Conservation (phyloP, 139 green algal genomes). For the Picochlorum sp. region DNA sequence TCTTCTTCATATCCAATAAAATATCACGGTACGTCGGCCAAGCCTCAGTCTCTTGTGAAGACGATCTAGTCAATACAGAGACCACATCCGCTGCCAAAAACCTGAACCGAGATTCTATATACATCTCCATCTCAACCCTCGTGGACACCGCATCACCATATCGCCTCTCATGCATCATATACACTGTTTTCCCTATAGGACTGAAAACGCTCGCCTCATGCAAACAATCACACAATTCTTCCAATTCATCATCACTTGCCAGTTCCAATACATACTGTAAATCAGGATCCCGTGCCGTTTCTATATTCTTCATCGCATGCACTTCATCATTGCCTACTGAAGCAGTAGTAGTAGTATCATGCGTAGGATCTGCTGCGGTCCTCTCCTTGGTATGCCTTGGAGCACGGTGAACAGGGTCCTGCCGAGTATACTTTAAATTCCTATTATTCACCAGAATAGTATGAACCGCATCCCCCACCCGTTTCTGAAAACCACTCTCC, state of each 20-base stretch:
- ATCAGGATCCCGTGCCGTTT: slow-evolving; percentile 33
- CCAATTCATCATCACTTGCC: slow-evolving; percentile 65
- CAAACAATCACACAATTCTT: slow-evolving; percentile 35
- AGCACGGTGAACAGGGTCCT: no score
- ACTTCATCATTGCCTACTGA: no score
- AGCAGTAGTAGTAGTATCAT: no score
- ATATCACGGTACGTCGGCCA: slow-evolving; percentile 56
- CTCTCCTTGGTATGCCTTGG: no score
- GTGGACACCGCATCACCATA: no score
- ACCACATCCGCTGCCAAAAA: slow-evolving; percentile 68
- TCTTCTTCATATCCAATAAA: slow-evolving; percentile 56
- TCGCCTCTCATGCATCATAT: slow-evolving; percentile 24
- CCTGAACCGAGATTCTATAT: slow-evolving; percentile 64
- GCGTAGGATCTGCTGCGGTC: no score
- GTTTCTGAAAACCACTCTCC: no score
- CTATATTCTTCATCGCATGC: no score
- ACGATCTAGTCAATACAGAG: slow-evolving; percentile 41
- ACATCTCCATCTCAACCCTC: slow-evolving; percentile 18
- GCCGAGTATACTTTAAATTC: no score
- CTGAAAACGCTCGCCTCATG: slow-evolving; percentile 44
- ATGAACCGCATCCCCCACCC: no score
- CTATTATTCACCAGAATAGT: no score
- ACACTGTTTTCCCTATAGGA: slow-evolving; percentile 48
- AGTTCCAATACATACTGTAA: slow-evolving; percentile 63
- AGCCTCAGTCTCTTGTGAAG: neutral